phyloP scores from a whole-genome alignment of 441 rosid genomes.

The Hura crepitans region DNA sequence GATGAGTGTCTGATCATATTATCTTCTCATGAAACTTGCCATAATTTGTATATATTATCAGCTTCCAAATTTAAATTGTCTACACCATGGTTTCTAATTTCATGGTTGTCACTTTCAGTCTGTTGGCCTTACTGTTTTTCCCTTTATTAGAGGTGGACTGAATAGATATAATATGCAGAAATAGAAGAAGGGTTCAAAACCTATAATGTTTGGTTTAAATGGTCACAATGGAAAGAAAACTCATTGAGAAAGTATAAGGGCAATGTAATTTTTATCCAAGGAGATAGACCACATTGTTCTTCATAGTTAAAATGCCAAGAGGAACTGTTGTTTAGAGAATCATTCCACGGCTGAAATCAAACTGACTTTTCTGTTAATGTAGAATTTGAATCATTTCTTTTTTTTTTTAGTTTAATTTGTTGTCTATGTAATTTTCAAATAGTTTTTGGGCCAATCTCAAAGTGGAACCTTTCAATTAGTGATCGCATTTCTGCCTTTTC shows the following conservation, averaged over 20 bases:
- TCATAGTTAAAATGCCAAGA: background rate
- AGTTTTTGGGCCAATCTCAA: background rate
- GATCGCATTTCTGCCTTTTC: background rate
- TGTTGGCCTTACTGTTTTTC: background rate
- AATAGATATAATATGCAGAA: background rate
- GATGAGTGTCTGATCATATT: background rate
- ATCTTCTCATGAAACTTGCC: background rate
- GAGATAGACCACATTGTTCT: background rate
- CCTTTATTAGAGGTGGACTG: background rate
- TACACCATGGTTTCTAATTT: background rate
- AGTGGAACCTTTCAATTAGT: background rate
- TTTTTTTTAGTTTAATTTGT: background rate
- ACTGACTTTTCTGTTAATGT: background rate
- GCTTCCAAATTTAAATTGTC: background rate
- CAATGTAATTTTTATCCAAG: background rate
- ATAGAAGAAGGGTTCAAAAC: background rate
- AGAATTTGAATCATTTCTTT: background rate
- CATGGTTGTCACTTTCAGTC: background rate
- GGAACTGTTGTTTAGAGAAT: slow-evolving; percentile 2
- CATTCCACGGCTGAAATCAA: background rate
- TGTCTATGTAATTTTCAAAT: background rate
- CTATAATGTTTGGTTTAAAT: background rate
- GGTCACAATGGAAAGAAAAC: background rate
- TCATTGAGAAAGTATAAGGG: background rate
- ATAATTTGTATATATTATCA: background rate